A percentile compares a stretch with the other conserved stretches of the same genome.
phyloP scores from a whole-genome alignment of 441 rosid genomes.

The Pelargonium myrrhifolium region DNA sequence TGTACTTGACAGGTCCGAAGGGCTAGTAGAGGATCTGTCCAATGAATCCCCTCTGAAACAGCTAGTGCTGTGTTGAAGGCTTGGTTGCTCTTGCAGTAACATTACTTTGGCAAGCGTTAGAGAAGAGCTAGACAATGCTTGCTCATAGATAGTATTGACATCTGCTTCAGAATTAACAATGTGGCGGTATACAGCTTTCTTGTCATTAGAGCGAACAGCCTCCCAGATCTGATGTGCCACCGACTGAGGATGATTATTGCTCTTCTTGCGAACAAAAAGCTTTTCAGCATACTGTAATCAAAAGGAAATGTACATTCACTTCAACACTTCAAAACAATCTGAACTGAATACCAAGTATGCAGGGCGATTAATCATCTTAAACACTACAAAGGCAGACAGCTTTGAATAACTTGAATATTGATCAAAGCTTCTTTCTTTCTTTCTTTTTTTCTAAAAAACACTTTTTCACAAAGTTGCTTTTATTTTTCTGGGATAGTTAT shows the following conservation, averaged over 20 bases:
- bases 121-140: slow-evolving; percentile 48
- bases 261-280: slow-evolving; percentile 75
- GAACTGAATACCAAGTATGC: too few relatives aligned
- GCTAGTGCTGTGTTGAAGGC: slow-evolving; percentile 47
- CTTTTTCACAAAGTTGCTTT: not conserved
- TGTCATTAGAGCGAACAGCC: slow-evolving; percentile 80
- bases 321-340: slow-evolving; percentile 7
- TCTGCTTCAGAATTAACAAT: slow-evolving; percentile 76
- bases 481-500: too few relatives aligned
- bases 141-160: slow-evolving; percentile 59
- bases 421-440: too few relatives aligned
- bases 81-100: slow-evolving; percentile 67
- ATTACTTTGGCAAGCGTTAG: slow-evolving; percentile 78
- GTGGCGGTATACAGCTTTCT: slow-evolving; percentile 77
- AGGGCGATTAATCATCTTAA: too few relatives aligned
- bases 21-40: slow-evolving; percentile 61
- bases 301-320: slow-evolving; percentile 10
- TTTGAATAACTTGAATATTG: too few relatives aligned
- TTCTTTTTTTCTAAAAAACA: too few relatives aligned
- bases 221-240: slow-evolving; percentile 83
- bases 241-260: slow-evolving; percentile 42
- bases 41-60: slow-evolving; percentile 46
- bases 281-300: slow-evolving; percentile 81
- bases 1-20: slow-evolving; percentile 40
- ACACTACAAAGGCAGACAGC: too few relatives aligned